phyloP scores from a whole-genome alignment of 768 basidiomycete species.

The Grammothele lineata region DNA sequence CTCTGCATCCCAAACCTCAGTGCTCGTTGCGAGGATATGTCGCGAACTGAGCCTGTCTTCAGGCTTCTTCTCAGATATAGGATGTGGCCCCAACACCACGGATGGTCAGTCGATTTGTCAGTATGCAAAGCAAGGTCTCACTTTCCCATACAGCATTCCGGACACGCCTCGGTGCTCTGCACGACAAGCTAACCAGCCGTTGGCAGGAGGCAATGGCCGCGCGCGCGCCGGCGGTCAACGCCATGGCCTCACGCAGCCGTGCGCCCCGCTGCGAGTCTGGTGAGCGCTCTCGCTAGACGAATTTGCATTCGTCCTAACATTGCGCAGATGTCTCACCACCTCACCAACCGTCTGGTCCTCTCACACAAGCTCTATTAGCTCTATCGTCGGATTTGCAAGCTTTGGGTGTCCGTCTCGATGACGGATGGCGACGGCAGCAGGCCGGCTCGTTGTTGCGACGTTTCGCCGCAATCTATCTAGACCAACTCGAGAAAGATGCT shows the following conservation, averaged over 20 bases:
- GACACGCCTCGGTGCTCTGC: slow-evolving; percentile 35
- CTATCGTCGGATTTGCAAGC: slow-evolving; percentile 52
- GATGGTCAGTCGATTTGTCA: slow-evolving; percentile 29
- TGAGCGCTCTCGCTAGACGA: too few relatives aligned
- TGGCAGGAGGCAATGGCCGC: slow-evolving; percentile 49
- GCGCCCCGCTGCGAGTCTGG: too few relatives aligned
- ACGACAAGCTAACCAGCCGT: slow-evolving; percentile 42
- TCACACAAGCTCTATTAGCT: slow-evolving; percentile 51
- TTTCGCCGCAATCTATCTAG: slow-evolving; percentile 3
- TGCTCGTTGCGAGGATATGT: slow-evolving; percentile 48
- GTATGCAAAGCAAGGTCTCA: too few relatives aligned
- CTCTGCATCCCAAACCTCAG: too few relatives aligned
- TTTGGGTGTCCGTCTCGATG: slow-evolving; percentile 45
- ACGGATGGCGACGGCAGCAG: slow-evolving; percentile 4
- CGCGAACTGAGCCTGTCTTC: slow-evolving; percentile 44
- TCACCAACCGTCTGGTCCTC: slow-evolving; percentile 50
- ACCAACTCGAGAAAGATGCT: neutral
- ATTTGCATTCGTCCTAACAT: too few relatives aligned
- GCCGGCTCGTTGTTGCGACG: slow-evolving; percentile 17
- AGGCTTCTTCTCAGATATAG: slow-evolving; percentile 40
- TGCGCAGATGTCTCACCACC: too few relatives aligned
- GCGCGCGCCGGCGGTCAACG: slow-evolving; percentile 5
- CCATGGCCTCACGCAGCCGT: too few relatives aligned
- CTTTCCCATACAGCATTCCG: slow-evolving; percentile 57
- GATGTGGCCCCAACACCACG: slow-evolving; percentile 33